Conservation (phyloP, 371 early-diverging fungal genomes). For the Globomyces sp. region DNA sequence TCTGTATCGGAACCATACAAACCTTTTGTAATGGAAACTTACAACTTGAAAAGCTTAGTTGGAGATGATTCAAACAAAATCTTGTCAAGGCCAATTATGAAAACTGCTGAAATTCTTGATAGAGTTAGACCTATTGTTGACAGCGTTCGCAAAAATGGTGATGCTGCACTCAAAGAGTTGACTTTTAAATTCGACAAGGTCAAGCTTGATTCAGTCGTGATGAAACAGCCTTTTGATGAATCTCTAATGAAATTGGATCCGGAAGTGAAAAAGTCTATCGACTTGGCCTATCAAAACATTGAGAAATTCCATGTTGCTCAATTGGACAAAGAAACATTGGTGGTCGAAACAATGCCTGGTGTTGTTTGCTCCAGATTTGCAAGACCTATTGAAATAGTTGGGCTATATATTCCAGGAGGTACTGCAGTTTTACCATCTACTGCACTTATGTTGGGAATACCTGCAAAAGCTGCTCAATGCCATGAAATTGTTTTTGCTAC, state of each 20-base stretch:
- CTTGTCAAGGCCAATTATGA: slow-evolving; percentile 87
- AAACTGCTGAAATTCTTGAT: slow-evolving; percentile 77
- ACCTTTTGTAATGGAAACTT: slow-evolving; percentile 31
- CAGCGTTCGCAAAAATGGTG: slow-evolving; percentile 79
- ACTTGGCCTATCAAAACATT: slow-evolving; percentile 91
- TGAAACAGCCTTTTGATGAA: slow-evolving; percentile 81
- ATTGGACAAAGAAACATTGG: slow-evolving; percentile 58
- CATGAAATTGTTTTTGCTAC: slow-evolving; percentile 93
- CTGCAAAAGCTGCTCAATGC: slow-evolving; percentile 97
- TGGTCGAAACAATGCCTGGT: slow-evolving; percentile 96
- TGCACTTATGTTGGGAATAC: slow-evolving; percentile 94
- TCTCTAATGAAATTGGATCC: slow-evolving; percentile 66
- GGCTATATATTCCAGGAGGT: slow-evolving; percentile 98
- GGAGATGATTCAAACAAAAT: slow-evolving; percentile 57
- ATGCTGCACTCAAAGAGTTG: slow-evolving; percentile 77
- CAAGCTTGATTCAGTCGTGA: slow-evolving; percentile 62
- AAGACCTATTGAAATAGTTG: slow-evolving; percentile 93
- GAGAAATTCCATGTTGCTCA: slow-evolving; percentile 93
- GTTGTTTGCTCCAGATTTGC: slow-evolving; percentile 88
- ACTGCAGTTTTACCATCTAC: slow-evolving; percentile 95
- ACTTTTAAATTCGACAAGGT: slow-evolving; percentile 92
- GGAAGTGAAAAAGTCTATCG: slow-evolving; percentile 79
- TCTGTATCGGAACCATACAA: slow-evolving; percentile 7
- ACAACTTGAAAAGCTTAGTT: slow-evolving; percentile 32
- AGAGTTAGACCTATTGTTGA: slow-evolving; percentile 90